Evolutionary conservation across 2,329 filamentous ascomycete species (phyloP).

Genomic region (Colletotrichum nymphaeae): DNA sequence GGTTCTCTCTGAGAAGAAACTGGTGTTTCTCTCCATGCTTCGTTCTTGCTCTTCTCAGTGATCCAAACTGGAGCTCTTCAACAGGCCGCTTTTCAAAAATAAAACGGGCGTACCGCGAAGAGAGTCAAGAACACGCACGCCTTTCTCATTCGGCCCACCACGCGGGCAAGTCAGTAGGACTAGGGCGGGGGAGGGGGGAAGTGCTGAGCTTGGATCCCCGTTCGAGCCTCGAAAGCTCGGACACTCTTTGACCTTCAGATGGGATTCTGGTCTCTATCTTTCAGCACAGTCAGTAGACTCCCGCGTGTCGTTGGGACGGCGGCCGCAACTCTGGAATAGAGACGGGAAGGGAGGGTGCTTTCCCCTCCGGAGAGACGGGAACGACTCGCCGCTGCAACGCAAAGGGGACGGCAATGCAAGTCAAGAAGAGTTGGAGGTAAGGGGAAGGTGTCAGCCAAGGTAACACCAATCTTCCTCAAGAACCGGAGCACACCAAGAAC

Average conservation of each 20-base stretch:
- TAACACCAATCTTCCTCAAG: conserved; percentile 16
- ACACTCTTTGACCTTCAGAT: conserved; percentile 28
- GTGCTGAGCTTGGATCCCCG: conserved; percentile 11
- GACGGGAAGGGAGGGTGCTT: neutral
- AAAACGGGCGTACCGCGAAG: conserved; percentile 12
- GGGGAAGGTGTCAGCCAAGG: conserved; percentile 20
- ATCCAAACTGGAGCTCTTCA: neutral
- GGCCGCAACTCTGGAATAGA: neutral
- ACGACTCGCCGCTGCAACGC: conserved; percentile 20
- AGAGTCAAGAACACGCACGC: conserved; percentile 1
- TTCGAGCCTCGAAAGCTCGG: conserved; percentile 32
- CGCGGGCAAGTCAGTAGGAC: neutral
- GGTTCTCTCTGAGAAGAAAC: conserved; percentile 9
- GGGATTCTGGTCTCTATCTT: neutral
- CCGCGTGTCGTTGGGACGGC: neutral
- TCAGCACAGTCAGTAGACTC: neutral
- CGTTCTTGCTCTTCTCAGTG: neutral
- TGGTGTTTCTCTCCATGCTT: conserved; percentile 14
- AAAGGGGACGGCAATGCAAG: conserved; percentile 27
- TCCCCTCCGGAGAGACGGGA: neutral
- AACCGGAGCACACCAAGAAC: neutral
- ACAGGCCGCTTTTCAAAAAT: neutral
- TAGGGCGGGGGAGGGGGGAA: neutral
- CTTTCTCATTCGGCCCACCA: conserved; percentile 17
- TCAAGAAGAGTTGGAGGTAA: conserved; percentile 15